These are phyloP conservation scores for Hypomyces perniciosus DNA, from an alignment of 2,329 filamentous ascomycete genomes.

Conservation along the genomic window DNA sequence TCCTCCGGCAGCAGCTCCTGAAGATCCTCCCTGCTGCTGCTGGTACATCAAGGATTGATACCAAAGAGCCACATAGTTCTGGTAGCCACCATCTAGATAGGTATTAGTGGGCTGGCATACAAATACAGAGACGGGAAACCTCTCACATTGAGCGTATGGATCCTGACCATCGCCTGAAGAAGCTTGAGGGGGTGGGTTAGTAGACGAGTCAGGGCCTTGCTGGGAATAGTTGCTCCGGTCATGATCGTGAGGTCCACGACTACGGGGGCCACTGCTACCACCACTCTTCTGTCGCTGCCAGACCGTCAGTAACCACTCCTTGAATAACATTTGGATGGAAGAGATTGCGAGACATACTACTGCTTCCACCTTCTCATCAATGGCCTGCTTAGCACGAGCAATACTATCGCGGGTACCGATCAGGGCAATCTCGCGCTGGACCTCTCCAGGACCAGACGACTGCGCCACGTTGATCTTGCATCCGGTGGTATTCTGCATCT, in stretches of 20 bases:
- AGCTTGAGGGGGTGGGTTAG: conserved; percentile 38
- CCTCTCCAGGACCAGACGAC: conserved; percentile 68
- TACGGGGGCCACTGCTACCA: conserved; percentile 35
- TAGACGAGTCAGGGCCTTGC: conserved; percentile 35
- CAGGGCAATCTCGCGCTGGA: conserved; percentile 79
- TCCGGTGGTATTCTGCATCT: conserved; percentile 80
- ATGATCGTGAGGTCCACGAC: conserved; percentile 46
- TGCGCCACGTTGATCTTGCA: conserved; percentile 95
- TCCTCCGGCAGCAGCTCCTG: conserved; percentile 31
- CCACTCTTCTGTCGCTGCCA: conserved; percentile 49
- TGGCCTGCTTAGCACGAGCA: conserved; percentile 72
- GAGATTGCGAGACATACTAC: conserved; percentile 54
- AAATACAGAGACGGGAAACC: neutral
- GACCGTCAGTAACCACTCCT: conserved; percentile 23
- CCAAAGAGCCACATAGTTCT: conserved; percentile 75
- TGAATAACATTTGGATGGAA: neutral
- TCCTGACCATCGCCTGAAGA: conserved; percentile 50
- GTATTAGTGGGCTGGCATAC: neutral
- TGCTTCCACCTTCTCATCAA: conserved; percentile 87
- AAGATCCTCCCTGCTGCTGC: conserved; percentile 32
- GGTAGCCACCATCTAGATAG: conserved; percentile 65
- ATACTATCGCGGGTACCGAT: conserved; percentile 75
- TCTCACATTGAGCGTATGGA: conserved; percentile 70
- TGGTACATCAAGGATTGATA: conserved; percentile 59
- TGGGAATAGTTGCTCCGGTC: conserved; percentile 50